Percentiles rank a stretch among this genome's conserved stretches.
Evolutionary conservation across 495 filamentous ascomycete genomes (phyloP).

Genomic region (Podospora fimiseda): DNA sequence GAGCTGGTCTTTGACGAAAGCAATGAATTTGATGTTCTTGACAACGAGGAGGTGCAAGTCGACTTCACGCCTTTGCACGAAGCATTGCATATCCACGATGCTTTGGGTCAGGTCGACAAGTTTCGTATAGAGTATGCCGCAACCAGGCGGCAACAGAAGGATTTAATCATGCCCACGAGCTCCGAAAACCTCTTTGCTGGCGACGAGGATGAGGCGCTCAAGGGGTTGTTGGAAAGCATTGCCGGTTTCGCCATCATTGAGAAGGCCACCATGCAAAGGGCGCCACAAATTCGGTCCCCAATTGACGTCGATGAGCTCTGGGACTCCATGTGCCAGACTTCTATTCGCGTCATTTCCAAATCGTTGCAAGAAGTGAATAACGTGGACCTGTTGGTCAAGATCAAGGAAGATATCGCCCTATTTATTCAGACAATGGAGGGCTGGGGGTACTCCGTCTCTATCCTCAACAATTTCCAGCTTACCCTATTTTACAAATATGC

Average conservation of each 20-base stretch:
- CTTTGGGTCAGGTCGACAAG: slow-evolving; percentile 83
- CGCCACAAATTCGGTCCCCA: slow-evolving; percentile 70
- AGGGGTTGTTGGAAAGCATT: slow-evolving; percentile 84
- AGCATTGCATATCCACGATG: slow-evolving; percentile 93
- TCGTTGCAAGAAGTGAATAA: slow-evolving; percentile 71
- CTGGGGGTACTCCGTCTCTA: slow-evolving; percentile 80
- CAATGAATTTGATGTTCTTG: slow-evolving; percentile 88
- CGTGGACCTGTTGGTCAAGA: slow-evolving; percentile 78
- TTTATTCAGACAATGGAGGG: slow-evolving; percentile 99
- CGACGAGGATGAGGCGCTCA: slow-evolving; percentile 60
- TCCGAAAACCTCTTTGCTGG: slow-evolving; percentile 70
- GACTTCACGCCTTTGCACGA: slow-evolving; percentile 95
- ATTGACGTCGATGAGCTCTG: slow-evolving; percentile 94
- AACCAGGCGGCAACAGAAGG: slow-evolving; percentile 84
- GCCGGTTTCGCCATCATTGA: slow-evolving; percentile 97
- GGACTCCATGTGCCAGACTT: slow-evolving; percentile 93
- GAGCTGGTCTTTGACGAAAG: slow-evolving; percentile 91
- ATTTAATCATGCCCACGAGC: slow-evolving; percentile 65
- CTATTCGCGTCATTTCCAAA: slow-evolving; percentile 70
- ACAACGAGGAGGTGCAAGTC: slow-evolving; percentile 89
- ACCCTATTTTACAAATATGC: slow-evolving; percentile 89
- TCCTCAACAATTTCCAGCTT: slow-evolving; percentile 75
- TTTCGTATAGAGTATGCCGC: slow-evolving; percentile 87
- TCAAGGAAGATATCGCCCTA: slow-evolving; percentile 83
- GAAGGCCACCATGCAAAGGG: slow-evolving; percentile 82